phyloP scores from a whole-genome alignment of 2,329 filamentous ascomycete genomes.

The Dryadomyces quercivorus region DNA sequence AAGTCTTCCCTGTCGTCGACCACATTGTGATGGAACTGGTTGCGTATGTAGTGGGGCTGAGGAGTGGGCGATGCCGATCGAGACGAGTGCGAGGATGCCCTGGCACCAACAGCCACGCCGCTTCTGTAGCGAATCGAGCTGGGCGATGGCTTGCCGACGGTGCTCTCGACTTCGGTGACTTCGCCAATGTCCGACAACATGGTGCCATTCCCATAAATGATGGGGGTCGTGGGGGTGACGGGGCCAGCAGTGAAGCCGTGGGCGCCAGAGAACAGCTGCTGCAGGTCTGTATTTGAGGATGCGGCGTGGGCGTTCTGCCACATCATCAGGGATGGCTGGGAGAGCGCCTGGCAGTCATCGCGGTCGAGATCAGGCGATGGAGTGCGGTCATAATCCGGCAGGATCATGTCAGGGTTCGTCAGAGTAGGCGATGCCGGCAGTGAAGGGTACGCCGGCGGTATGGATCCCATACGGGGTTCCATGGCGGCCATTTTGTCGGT shows the following conservation, averaged over 20 bases:
- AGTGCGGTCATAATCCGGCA: constrained; percentile 59
- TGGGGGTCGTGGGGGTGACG: constrained; percentile 45
- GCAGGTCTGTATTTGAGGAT: constrained; percentile 19
- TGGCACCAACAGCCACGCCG: not conserved
- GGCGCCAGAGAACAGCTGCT: constrained; percentile 31
- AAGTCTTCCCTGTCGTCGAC: constrained; percentile 16
- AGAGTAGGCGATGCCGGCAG: constrained; percentile 69
- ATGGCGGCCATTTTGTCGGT: constrained; percentile 8
- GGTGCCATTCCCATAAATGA: constrained; percentile 57
- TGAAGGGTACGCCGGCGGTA: constrained; percentile 27
- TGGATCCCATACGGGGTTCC: constrained; percentile 16
- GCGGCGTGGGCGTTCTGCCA: constrained; percentile 35
- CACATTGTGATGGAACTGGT: constrained; percentile 10
- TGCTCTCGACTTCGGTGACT: constrained; percentile 40
- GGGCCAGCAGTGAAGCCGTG: constrained; percentile 28
- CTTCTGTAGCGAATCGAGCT: constrained; percentile 4
- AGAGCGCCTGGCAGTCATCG: constrained; percentile 22
- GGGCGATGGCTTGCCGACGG: constrained; percentile 26
- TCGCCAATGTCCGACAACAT: constrained; percentile 56
- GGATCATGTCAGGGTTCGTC: constrained; percentile 89
- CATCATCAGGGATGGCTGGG: constrained; percentile 36
- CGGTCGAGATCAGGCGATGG: constrained; percentile 38
- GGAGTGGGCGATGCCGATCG: constrained; percentile 16
- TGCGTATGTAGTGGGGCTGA: constrained; percentile 5
- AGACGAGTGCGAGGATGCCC: constrained; percentile 15